Evolutionary conservation across 2,329 filamentous ascomycete species (phyloP), one percentile per base, ranked within the genome.

Genomic region (Curvularia spicifera): DNA sequence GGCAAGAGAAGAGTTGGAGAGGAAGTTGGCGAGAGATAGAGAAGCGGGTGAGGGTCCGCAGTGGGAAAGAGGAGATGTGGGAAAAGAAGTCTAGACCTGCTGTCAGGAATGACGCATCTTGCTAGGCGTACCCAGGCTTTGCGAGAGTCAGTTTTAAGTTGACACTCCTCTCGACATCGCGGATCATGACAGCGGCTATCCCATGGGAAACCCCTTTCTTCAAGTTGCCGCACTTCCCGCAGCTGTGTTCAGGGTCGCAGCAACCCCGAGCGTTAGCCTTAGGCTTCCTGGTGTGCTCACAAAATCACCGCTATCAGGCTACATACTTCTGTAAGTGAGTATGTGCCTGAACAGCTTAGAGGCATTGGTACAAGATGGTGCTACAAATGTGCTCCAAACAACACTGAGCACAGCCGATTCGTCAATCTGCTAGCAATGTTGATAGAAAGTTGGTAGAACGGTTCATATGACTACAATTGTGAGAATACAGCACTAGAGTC

Each of bases 1-100:
- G 26, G 64, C 63, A 22, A 55, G 60, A 22, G 29, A 48, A 39
- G 57, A 55, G 42, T 42, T 63, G n/a, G 60, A 67, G 40, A 56
- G 26, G 51, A 65, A 60, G 42, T 20, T 63, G 24, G 64, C 63
- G 5, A 60, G 35, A 40, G 64, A 66, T 20, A 56, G 24, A 28
- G 48, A 53, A 9, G 57, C 59, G n/a, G 62, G 54, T 0, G 43
- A 63, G 20, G 60, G 60, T 0, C 60, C 60, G 3, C 28, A 51
- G 1, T 63, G 60, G 60, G 57, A 31, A 3, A 57, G 57, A 46
- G 57, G 57, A 7, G 53, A 59, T 33, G 58, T 59, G 6, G 56
- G 52, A 1, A 51, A 59, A 26, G 2, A 46, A 2, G 29, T 22
- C 35, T n/a, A 53, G 3, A 4, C 2, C 29, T 13, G 9, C 28